Evolutionary conservation across 176 grass and related monocot species (phyloP), one percentile per base, ranked within the genome.

Genomic region (Tillandsia leiboldiana): DNA sequence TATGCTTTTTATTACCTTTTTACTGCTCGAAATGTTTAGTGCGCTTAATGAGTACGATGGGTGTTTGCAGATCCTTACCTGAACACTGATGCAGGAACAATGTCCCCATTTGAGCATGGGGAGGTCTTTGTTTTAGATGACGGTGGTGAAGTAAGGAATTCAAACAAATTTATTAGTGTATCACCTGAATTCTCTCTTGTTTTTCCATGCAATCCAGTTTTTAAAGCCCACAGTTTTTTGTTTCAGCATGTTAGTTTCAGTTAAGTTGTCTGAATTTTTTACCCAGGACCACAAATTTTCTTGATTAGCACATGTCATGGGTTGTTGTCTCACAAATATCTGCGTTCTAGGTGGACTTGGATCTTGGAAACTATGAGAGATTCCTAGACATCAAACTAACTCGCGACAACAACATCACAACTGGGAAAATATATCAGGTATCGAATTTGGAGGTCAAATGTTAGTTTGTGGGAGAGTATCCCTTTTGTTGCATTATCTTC

Each of bases 371-470:
- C 71, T 84, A 84, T 51, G 82, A 84, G 71, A 74, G 82, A 51
- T 84, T 84, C 64, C 65, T 84, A 51, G 76, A 84, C 75, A 56
- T 84, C n/a, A 84, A 70, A 61, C 57, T 84, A 70, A 84, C 82
- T 14, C 67, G 53, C 56, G 76, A 84, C 51, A 84, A 84, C 67
- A 84, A 84, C 57, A 84, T 84, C 50, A 84, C 82, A 26, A 79
- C 76, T 52, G 82, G 82, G 28, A 84, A 84, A 71, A 84, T 84
- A 65, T 84, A 79, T 64, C 82, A 84, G 82, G 82, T 84, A 70
- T 3, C 48, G 62, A 26, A 67, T 59, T 15, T 59, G 11, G 26
- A 54, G 3, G 47, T 20, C 11, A 62, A 14, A 18, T 14, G 2
- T 70, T 10, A n/a, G 24, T 67, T 72, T 78, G 18, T 73, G 56